phyloP scores from a whole-genome alignment of 257 asterid genomes.

The Galeopsis tetrahit region DNA sequence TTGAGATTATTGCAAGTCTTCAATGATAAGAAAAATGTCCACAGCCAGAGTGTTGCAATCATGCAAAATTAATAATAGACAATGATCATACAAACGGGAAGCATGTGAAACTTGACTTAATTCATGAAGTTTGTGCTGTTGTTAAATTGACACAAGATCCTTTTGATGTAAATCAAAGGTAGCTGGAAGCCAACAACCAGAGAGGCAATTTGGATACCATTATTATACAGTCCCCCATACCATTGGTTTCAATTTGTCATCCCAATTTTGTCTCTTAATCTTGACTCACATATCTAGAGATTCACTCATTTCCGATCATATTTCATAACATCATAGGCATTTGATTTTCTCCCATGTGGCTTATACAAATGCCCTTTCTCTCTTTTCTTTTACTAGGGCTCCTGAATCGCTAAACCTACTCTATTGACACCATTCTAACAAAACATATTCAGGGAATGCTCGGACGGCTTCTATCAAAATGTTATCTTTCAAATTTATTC shows the following conservation, averaged over 20 bases:
- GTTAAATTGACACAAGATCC: conserved; percentile 4
- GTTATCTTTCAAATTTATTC: conserved; percentile 2
- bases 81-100: not conserved
- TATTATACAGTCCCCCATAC: not conserved
- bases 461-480: not conserved
- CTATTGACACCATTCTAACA: not conserved
- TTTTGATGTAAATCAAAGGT: conserved; percentile 10
- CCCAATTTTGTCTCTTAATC: conserved; percentile 8
- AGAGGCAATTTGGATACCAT: not conserved
- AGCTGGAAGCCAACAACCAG: conserved; percentile 1
- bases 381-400: not conserved
- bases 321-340: not conserved
- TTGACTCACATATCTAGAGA: not conserved
- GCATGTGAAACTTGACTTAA: not conserved
- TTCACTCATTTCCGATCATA: not conserved
- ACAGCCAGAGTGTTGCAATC: conserved; percentile 2
- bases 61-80: conserved; percentile 3
- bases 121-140: conserved; percentile 1
- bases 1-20: not conserved
- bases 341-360: not conserved
- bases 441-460: not conserved
- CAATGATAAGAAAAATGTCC: not conserved
- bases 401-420: not conserved
- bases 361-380: not conserved
- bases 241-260: conserved; percentile 11